Percentiles rank a stretch among this genome's conserved stretches.
These are phyloP conservation scores for Neoscytalidium dimidiatum DNA, from an alignment of 2,329 filamentous ascomycete species.

Conservation along the genomic window DNA sequence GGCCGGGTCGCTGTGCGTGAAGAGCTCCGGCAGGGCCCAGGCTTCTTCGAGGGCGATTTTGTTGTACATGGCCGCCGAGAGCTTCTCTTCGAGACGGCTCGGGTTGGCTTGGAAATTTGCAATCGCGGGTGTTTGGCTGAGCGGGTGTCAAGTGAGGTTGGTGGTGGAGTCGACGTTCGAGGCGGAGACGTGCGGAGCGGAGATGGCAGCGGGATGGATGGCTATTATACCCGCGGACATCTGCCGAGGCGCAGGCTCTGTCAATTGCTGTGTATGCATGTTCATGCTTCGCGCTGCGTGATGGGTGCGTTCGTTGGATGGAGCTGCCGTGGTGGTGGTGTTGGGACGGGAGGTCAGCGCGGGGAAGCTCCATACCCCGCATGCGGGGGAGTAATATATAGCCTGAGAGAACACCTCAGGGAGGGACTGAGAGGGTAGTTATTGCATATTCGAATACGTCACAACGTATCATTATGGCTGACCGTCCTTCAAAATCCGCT, in stretches of 20 bases:
- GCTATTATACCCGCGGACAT: neutral
- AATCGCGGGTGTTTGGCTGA: no score
- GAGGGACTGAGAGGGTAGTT: no score
- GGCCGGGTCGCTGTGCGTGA: neutral
- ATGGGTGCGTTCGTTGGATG: neutral
- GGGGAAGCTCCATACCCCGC: neutral
- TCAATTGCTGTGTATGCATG: neutral
- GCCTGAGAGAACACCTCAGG: no score
- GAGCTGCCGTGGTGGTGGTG: neutral
- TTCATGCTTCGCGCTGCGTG: no score
- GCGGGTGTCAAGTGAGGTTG: neutral
- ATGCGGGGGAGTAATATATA: no score
- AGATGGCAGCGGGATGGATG: neutral
- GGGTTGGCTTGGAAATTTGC: no score
- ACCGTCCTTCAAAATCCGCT: no score
- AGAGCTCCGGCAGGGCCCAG: neutral
- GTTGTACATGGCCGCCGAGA: neutral
- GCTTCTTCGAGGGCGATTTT: slow-evolving; percentile 16
- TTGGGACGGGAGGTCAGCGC: neutral
- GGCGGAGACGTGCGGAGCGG: neutral
- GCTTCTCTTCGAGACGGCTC: no score
- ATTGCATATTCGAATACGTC: no score
- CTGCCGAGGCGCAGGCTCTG: neutral
- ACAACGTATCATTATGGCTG: no score
- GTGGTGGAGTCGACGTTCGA: neutral